Percentiles rank a stretch among this genome's conserved stretches.
Conservation (phyloP, 805 yeast genomes). For the Starmerella floricola region DNA sequence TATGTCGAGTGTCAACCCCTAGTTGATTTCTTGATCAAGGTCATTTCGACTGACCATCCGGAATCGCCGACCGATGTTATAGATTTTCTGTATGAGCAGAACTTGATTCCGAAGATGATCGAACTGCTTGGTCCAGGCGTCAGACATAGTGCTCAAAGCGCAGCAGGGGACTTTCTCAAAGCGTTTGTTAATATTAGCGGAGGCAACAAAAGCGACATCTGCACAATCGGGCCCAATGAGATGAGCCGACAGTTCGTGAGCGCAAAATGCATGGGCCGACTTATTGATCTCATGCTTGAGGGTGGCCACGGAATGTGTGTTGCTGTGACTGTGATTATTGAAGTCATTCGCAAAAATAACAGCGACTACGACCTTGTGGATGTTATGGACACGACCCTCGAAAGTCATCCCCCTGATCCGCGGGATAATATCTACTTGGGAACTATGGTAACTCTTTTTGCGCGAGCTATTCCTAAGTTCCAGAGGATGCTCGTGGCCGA, state of each 20-base stretch:
- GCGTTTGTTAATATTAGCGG: slow-evolving; percentile 91
- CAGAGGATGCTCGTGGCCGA: slow-evolving; percentile 43
- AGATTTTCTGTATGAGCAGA: slow-evolving; percentile 58
- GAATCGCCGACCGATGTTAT: slow-evolving; percentile 81
- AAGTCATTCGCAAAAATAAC: slow-evolving; percentile 86
- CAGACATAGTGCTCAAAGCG: slow-evolving; percentile 67
- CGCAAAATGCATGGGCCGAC: slow-evolving; percentile 47
- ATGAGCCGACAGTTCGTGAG: slow-evolving; percentile 83
- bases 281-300: slow-evolving; percentile 64
- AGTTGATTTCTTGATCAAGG: slow-evolving; percentile 82
- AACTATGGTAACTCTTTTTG: slow-evolving; percentile 63
- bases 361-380: slow-evolving; percentile 90
- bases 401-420: slow-evolving; percentile 83
- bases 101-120: slow-evolving; percentile 59
- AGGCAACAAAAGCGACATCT: slow-evolving; percentile 75
- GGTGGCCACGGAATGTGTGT: slow-evolving; percentile 79
- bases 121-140: slow-evolving; percentile 56
- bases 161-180: slow-evolving; percentile 89
- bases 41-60: slow-evolving; percentile 85
- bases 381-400: slow-evolving; percentile 66
- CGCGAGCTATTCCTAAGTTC: slow-evolving; percentile 60
- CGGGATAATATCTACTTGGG: slow-evolving; percentile 92
- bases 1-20: slow-evolving; percentile 89
- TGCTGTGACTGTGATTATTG: slow-evolving; percentile 90
- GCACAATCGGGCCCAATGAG: slow-evolving; percentile 93